Percentiles rank a stretch among this genome's conserved stretches.
Conservation (phyloP, 2,329 filamentous ascomycete species). For the Thielaviopsis musarum region DNA sequence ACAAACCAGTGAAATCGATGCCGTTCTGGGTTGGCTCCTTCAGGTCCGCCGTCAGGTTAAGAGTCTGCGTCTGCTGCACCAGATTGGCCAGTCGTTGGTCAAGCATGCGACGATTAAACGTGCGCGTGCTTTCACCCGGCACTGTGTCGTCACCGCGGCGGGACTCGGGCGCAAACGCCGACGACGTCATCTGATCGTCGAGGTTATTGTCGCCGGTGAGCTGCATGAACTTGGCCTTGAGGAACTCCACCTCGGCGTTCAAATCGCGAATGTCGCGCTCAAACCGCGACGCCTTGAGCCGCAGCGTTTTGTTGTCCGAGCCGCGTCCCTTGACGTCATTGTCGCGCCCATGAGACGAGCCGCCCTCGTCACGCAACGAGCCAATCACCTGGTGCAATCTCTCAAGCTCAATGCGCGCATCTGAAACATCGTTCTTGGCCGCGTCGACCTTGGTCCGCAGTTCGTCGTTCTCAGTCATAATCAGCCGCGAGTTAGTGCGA, state of each 20-base stretch:
- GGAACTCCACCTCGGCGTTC: constrained; percentile 28
- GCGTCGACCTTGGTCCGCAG: constrained; percentile 26
- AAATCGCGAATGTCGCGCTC: constrained; percentile 29
- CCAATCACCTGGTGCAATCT: constrained; percentile 23
- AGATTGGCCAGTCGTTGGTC: constrained; percentile 32
- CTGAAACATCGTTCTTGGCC: constrained; percentile 26
- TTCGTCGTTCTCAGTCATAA: constrained; percentile 28
- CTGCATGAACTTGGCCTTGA: constrained; percentile 29
- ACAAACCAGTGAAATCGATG: constrained; percentile 18
- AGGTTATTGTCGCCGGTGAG: constrained; percentile 20
- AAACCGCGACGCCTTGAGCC: constrained; percentile 30
- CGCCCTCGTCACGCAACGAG: constrained; percentile 26
- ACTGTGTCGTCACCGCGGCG: constrained; percentile 25
- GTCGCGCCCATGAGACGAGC: constrained; percentile 27
- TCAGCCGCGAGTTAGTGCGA: constrained; percentile 23
- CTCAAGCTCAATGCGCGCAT: constrained; percentile 25
- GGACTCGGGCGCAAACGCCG: constrained; percentile 41
- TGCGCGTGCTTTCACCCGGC: constrained; percentile 22
- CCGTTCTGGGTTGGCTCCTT: constrained; percentile 19
- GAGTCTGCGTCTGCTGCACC: constrained; percentile 85
- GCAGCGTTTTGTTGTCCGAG: constrained; percentile 33
- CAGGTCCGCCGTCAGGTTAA: constrained; percentile 64
- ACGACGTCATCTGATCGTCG: constrained; percentile 41
- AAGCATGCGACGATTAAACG: constrained; percentile 19
- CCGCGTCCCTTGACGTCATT: constrained; percentile 35